Percentiles rank a stretch among this genome's conserved stretches.
Evolutionary conservation across 495 filamentous ascomycete genomes (phyloP).

Genomic region (Lineolata rhizophorae): DNA sequence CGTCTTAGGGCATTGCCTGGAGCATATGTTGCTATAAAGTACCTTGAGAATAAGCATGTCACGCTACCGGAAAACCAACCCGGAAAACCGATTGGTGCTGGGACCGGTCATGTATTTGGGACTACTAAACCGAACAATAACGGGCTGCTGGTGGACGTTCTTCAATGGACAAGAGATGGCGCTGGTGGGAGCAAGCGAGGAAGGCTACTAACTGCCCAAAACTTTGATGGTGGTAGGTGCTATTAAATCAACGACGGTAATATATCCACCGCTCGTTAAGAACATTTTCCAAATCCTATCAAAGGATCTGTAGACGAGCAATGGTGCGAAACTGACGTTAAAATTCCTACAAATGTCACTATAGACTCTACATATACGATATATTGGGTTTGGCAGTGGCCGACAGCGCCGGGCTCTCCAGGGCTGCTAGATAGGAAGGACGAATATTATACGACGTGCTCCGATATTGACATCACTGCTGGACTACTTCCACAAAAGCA

Average conservation of each 20-base stretch:
- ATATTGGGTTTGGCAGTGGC: constrained; percentile 94
- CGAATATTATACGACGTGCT: constrained; percentile 65
- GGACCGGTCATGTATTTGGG: constrained; percentile 64
- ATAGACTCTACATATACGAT: constrained; percentile 43
- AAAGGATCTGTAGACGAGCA: constrained; percentile 23
- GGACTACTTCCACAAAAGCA: too few species aligned
- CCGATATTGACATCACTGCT: constrained; percentile 57
- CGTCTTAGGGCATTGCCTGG: constrained; percentile 45
- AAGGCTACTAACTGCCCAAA: constrained; percentile 43
- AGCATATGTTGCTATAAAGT: constrained; percentile 46
- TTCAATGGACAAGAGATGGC: constrained; percentile 55
- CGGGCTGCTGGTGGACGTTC: constrained; percentile 45
- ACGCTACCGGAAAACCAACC: constrained; percentile 34
- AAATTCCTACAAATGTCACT: constrained; percentile 34
- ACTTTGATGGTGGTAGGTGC: constrained; percentile 71
- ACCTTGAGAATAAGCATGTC: constrained; percentile 78
- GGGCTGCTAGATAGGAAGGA: too few species aligned
- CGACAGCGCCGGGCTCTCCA: constrained; percentile 30
- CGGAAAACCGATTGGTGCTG: constrained; percentile 44
- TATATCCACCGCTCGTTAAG: constrained; percentile 32
- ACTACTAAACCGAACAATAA: constrained; percentile 39
- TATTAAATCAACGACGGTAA: constrained; percentile 39
- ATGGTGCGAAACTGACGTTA: constrained; percentile 59
- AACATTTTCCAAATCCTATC: constrained; percentile 22
- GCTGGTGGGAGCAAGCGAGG: constrained; percentile 58